Base-by-base conservation (phyloP, 495 filamentous ascomycete genomes). In the Aspergillus wentii region DNA sequence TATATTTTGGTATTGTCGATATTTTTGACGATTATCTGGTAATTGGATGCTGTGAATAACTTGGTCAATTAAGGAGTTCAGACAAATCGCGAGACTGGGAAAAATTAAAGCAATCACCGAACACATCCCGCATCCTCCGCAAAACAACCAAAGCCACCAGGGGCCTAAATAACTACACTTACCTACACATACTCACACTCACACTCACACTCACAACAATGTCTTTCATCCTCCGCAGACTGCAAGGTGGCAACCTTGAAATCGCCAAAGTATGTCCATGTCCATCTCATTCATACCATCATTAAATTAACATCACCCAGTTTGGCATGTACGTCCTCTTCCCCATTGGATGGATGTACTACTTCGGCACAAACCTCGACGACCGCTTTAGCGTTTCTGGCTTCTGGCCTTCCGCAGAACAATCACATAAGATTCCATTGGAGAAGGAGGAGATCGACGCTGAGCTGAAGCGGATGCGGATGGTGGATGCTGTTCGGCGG, bases 241-340 rank as follows among this genome's bases (percentile, higher is more conserved):
- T 74, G 62, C 60, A 58, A 83, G 89, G 91, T 35, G 76, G 88
- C 19, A 96, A 96, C 63, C 80, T 98, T 33, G 92, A 98, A 72
- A 78, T 98, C 48, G 86, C 94, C 72, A 98, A 96, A 66, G 92
- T 94, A 72, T 47, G 60, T 31, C 33, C 23, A 39, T 18, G 33
- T 9, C 27, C 28, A 14, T 16, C 18, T 32, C 17, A 21, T 18
- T 15, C 17, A 10, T 33, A 32, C 32, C 30, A 33, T 28, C 39
- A 32, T 33, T 30, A 38, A 17, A 41, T 19, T 36, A 40, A 28
- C 35, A 34, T 25, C 19, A 8, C 13, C 5, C 42, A 96, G 90
- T 96, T 96, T 68, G 88, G 90, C 68, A 85, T 91, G 75, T 98
- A 97, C 70, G 83, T 98, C 66, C 81, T 96, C 74, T 97, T 98